phyloP scores from a whole-genome alignment of 108 stramenopile species.

The Cyclotella atomus region DNA sequence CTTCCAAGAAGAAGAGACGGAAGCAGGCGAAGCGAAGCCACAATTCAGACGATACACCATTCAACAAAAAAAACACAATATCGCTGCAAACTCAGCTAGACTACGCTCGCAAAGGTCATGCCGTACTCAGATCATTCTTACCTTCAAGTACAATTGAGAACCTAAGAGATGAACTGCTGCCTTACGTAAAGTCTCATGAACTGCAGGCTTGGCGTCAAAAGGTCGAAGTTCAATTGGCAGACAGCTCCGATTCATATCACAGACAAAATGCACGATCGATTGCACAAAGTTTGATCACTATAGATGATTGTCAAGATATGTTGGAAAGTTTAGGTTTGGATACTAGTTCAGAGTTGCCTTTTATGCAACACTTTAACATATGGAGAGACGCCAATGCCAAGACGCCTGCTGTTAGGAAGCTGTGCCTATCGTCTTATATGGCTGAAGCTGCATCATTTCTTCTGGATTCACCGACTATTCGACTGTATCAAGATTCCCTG shows the following conservation, averaged over 20 bases:
- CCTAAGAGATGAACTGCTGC: conserved; percentile 50
- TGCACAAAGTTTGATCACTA: conserved; percentile 41
- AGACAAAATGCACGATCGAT: conserved; percentile 37
- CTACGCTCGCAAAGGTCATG: conserved; percentile 81
- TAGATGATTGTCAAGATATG: conserved; percentile 59
- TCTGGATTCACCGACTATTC: conserved; percentile 66
- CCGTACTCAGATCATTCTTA: conserved; percentile 72
- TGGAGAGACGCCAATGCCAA: conserved; percentile 51
- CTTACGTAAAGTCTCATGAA: conserved; percentile 46
- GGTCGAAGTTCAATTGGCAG: conserved; percentile 72
- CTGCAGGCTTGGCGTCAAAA: conserved; percentile 82
- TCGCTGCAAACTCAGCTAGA: conserved; percentile 61
- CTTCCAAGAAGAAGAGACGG: neutral
- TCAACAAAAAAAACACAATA: conserved; percentile 15
- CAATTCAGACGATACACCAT: neutral
- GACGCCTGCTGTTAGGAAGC: conserved; percentile 47
- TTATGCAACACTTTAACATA: conserved; percentile 87
- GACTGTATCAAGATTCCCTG: conserved; percentile 85
- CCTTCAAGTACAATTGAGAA: conserved; percentile 23
- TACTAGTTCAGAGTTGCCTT: conserved; percentile 63
- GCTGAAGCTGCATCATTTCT: conserved; percentile 62
- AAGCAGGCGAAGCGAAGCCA: neutral
- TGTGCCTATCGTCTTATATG: conserved; percentile 54
- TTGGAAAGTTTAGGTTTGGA: conserved; percentile 55
- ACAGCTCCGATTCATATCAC: conserved; percentile 29